Evolutionary conservation across 2,329 filamentous ascomycete species (phyloP), one percentile per base, ranked within the genome.

Genomic region (Fusarium sterilihyphosum): DNA sequence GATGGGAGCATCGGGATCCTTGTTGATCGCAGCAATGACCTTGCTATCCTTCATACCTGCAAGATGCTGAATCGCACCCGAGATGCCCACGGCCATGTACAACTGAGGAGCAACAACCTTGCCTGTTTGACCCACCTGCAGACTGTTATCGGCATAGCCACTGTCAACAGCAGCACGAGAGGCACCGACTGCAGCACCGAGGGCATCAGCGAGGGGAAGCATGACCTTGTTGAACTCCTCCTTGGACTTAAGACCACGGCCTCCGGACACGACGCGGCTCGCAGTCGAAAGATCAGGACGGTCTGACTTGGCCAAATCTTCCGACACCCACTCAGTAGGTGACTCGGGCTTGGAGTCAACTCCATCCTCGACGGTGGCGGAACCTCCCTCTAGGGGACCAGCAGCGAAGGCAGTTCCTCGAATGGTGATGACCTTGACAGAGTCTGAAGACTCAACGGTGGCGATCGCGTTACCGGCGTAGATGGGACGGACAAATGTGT

Each of bases 21-120:
- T 99, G 88, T 99, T 99, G 81, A 99, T 98, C 20, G 94, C 94
- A 29, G 96, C 96, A 85, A 99, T 99, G 67, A 99, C 96, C 87
- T 99, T 99, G 87, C 95, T 98, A 82, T 99, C 96, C 89, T 99
- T 99, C 96, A 99, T 99, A 81, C 96, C 96, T 38, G 96, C 96
- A 84, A 99, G 85, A 87, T 99, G 96, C 86, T 99, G 96, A 78
- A 99, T 99, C 29, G 96, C 96, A 61, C 96, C 96, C 14, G 94
- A 98, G 78, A 99, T 98, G 80, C 96, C 96, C 18, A 96, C 95
- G 61, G 95, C 97, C 77, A 99, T 89, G 82, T 99, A 99, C 70
- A 99, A 87, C 84, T 99, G 92, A 68, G 96, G 96, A 53, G 96
- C 96, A 62, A 99, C 96, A 72, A 98, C 97, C 90, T 99, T 99